A percentile compares a stretch with the other conserved stretches of the same genome.
Evolutionary conservation across 2,329 filamentous ascomycete species (phyloP).

Genomic region (Colletotrichum zoysiae): DNA sequence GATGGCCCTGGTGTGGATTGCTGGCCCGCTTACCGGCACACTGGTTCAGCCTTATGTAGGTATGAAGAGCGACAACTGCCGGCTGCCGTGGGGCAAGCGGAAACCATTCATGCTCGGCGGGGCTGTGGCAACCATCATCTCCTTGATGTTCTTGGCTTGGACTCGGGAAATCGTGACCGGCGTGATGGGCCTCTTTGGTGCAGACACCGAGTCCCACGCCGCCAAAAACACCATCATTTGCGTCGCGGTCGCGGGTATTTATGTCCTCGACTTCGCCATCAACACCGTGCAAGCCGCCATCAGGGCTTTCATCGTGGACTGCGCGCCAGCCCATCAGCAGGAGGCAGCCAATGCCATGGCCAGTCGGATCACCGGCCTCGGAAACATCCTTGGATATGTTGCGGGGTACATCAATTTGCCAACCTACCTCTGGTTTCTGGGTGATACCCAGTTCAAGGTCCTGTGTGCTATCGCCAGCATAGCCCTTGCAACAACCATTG

Average conservation of each 20-base stretch:
- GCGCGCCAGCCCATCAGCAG: conserved; percentile 92
- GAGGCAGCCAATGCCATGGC: conserved; percentile 96
- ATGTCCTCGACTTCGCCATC: conserved; percentile 92
- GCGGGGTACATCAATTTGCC: conserved; percentile 88
- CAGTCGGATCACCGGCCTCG: conserved; percentile 85
- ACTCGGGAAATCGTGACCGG: conserved; percentile 78
- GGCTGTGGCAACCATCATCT: conserved; percentile 73
- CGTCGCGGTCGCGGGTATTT: conserved; percentile 87
- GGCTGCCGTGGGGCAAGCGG: conserved; percentile 79
- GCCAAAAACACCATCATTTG: conserved; percentile 78
- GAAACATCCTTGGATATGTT: conserved; percentile 91
- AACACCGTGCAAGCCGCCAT: conserved; percentile 97
- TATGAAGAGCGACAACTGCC: conserved; percentile 83
- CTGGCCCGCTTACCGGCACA: conserved; percentile 81
- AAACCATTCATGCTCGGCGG: conserved; percentile 86
- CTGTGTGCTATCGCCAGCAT: conserved; percentile 88
- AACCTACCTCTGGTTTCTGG: conserved; percentile 80
- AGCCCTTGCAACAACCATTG: conserved; percentile 76
- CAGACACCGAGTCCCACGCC: conserved; percentile 71
- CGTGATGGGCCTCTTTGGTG: conserved; percentile 77
- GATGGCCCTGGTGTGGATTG: conserved; percentile 88
- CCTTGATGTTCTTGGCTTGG: conserved; percentile 80
- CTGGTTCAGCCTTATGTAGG: conserved; percentile 87
- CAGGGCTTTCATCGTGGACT: conserved; percentile 93
- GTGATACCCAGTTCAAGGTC: conserved; percentile 91